Base-by-base conservation (phyloP, 2,329 filamentous ascomycete genomes). In the Didymella exigua region DNA sequence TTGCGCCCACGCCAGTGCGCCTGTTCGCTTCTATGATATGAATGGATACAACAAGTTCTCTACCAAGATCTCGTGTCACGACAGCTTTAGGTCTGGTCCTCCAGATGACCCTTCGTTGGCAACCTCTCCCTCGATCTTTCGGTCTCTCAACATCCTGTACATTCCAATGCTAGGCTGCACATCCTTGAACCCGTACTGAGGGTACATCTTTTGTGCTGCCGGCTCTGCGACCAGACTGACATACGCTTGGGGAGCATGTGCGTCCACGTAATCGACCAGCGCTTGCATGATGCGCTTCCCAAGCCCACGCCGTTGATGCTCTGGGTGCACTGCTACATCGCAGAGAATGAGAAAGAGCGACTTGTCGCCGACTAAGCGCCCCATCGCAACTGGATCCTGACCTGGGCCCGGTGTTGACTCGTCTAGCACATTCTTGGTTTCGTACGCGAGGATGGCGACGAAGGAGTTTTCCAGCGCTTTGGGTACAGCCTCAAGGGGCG, bases 321-420 rank as follows among this genome's bases (percentile, higher is more conserved):
- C 73, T 5, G 80, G 78, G 40, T 80, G 70, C n/a, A 81, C 77
- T 2, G 77, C 79, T 67, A 84, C 79, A 60, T 84, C 81, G 18
- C 77, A 77, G 44, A 84, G 74, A 37, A 78, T 69, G 47, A 83
- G 81, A 59, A 83, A 82, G 71, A 81, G 80, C 5, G 77, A 78
- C 6, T 81, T 81, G 56, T 84, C 81, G 11, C 80, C 78, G 51
- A 82, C 71, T 23, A 83, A 71, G 18, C 81, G 76, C 43, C 80
- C 81, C 81, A 83, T 83, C 0, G 71, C 81, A 5, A 83, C 73
- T n/a, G 63, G 56, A 6, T 31, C 42, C 40, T 71, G 68, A 8
- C 50, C 48, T 1, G 53, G 42, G 4, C 48, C 38, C 2, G 69
- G 66, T 16, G 59, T 65, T 3, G 59, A 60, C 8, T 57, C 61